Evolutionary conservation across 768 basidiomycete species (phyloP).

Genomic region (Pulveroboletus ravenelii): DNA sequence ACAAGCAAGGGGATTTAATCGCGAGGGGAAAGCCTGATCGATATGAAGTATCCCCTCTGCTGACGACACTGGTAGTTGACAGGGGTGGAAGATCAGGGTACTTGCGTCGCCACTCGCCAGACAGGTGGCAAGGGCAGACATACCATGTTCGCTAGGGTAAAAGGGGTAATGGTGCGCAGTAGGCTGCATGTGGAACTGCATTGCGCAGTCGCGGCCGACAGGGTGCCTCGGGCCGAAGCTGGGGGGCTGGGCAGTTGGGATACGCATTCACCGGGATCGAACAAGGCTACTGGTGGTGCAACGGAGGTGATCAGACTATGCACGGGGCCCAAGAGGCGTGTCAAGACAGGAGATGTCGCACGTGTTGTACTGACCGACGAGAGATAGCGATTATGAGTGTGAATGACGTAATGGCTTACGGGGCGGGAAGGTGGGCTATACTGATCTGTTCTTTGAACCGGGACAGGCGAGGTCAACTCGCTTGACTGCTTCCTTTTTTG

Average conservation of each 20-base stretch:
- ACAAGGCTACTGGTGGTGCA: no score
- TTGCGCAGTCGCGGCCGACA: no score
- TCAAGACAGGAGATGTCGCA: background rate
- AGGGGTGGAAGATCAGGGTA: background rate
- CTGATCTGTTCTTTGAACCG: no score
- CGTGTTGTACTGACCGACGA: background rate
- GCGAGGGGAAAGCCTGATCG: constrained; percentile 2
- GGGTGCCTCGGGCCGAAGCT: no score
- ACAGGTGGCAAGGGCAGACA: no score
- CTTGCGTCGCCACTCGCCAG: background rate
- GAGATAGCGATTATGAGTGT: background rate
- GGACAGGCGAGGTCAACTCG: no score
- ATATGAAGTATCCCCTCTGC: background rate
- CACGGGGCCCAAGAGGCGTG: constrained; percentile 10
- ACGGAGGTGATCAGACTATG: background rate
- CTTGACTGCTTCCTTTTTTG: no score
- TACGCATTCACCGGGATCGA: no score
- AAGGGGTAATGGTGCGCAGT: background rate
- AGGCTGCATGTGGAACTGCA: no score
- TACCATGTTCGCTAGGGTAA: no score
- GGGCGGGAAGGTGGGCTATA: background rate
- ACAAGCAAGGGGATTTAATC: background rate
- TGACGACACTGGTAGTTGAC: background rate
- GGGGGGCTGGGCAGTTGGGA: no score
- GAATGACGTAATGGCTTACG: background rate